phyloP scores from a whole-genome alignment of 176 grass and related monocot species.

The Dendrocalamus sinicus region DNA sequence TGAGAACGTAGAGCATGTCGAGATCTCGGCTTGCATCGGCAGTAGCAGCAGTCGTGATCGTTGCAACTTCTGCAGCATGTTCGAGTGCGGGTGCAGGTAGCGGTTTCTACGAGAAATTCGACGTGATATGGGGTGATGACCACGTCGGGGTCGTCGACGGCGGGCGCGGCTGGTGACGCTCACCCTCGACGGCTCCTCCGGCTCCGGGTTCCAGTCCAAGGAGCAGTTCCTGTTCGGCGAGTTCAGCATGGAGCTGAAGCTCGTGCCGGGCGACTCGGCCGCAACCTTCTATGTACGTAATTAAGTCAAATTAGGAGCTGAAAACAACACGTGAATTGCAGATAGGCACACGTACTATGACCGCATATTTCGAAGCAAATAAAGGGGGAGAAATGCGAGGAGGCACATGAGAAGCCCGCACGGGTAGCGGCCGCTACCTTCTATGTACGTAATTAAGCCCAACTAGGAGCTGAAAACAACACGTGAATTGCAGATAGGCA shows the following conservation, averaged over 20 bases:
- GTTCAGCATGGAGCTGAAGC: constrained; percentile 61
- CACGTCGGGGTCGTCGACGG: constrained; percentile 35
- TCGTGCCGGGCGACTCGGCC: constrained; percentile 57
- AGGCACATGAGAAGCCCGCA: constrained; percentile 18
- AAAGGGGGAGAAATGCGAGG: background rate
- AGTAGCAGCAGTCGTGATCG: background rate
- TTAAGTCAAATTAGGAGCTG: background rate
- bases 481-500: background rate
- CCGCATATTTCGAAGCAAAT: constrained; percentile 25
- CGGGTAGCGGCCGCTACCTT: constrained; percentile 49
- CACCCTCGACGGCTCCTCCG: constrained; percentile 41
- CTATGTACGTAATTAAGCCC: constrained; percentile 24
- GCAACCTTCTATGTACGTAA: constrained; percentile 51
- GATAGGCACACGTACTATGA: background rate
- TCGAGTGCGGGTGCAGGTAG: background rate
- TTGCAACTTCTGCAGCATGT: background rate
- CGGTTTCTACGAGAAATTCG: constrained; percentile 20
- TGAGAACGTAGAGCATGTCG: background rate
- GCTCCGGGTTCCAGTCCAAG: constrained; percentile 56
- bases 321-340: background rate
- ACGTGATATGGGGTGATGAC: constrained; percentile 42
- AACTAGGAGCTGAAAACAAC: background rate
- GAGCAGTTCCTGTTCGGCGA: constrained; percentile 56
- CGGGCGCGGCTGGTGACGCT: constrained; percentile 31
- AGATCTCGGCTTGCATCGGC: background rate